A percentile compares a stretch with the other conserved stretches of the same genome.
Evolutionary conservation across 805 yeast species (phyloP).

Genomic region (Cyberlindnera veronae): DNA sequence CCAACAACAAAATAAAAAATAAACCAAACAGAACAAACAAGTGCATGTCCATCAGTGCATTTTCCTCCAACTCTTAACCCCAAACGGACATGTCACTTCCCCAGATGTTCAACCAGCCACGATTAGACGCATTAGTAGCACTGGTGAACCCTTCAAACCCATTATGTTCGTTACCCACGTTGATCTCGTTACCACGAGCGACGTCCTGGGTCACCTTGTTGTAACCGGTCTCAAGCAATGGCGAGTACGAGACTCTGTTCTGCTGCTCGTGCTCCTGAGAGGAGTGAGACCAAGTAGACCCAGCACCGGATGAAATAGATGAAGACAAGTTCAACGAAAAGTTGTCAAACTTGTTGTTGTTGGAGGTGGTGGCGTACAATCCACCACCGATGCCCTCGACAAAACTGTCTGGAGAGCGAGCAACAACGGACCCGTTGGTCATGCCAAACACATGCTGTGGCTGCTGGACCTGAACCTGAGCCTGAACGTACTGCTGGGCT

Average conservation of each 20-base stretch:
- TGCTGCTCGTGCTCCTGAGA: constrained; percentile 9
- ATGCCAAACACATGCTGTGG: background rate
- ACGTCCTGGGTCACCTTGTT: constrained; percentile 1
- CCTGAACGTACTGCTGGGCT: constrained; percentile 1
- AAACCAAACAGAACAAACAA: background rate
- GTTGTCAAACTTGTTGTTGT: constrained; percentile 9
- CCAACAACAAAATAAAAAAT: constrained; percentile 1
- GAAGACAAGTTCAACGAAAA: constrained; percentile 21
- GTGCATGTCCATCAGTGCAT: background rate
- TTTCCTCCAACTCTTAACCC: constrained; percentile 14
- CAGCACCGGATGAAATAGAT: constrained; percentile 25
- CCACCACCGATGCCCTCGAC: constrained; percentile 17
- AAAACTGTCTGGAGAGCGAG: constrained; percentile 23
- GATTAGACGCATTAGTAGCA: constrained; percentile 12
- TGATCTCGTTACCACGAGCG: background rate
- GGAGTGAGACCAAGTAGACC: constrained; percentile 18
- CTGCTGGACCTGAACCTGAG: background rate
- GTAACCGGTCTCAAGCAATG: background rate
- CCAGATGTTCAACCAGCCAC: constrained; percentile 30
- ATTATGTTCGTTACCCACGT: constrained; percentile 7
- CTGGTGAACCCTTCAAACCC: constrained; percentile 5
- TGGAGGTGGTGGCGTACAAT: constrained; percentile 5
- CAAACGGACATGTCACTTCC: constrained; percentile 31
- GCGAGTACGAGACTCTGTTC: constrained; percentile 1
- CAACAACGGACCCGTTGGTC: constrained; percentile 6